Evolutionary conservation across 108 stramenopile species (phyloP).

Genomic region (Nitzschia putrida): DNA sequence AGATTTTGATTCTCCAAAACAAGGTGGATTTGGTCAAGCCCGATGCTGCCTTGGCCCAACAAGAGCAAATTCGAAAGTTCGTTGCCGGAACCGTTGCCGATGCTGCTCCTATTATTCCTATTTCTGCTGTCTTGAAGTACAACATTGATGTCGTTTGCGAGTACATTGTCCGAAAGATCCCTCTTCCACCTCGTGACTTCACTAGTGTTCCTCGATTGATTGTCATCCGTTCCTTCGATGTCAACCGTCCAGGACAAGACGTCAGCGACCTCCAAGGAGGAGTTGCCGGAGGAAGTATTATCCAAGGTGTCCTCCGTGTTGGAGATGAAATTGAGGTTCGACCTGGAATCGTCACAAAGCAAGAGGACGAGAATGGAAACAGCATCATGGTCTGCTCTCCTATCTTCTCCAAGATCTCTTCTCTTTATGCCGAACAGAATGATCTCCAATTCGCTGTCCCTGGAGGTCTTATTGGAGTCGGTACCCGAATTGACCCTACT

Average conservation of each 20-base stretch:
- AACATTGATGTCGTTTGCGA: conserved; percentile 99
- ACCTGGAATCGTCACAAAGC: conserved; percentile 97
- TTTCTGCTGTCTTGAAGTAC: conserved; percentile 97
- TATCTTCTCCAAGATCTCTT: conserved; percentile 87
- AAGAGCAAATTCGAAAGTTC: conserved; percentile 96
- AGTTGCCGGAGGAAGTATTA: conserved; percentile 97
- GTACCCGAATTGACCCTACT: conserved; percentile 98
- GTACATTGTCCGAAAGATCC: conserved; percentile 95
- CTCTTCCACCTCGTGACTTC: conserved; percentile 95
- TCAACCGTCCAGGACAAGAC: conserved; percentile 99
- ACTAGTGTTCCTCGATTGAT: conserved; percentile 92
- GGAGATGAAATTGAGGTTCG: conserved; percentile 99
- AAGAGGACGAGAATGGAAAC: conserved; percentile 74
- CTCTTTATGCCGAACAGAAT: conserved; percentile 95
- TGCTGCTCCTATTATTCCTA: conserved; percentile 95
- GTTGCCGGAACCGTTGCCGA: conserved; percentile 98
- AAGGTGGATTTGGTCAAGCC: conserved; percentile 99
- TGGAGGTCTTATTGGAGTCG: conserved; percentile 99
- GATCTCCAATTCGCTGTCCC: conserved; percentile 98
- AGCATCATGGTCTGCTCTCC: conserved; percentile 91
- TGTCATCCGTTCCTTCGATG: conserved; percentile 99
- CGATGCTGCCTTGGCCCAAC: conserved; percentile 94
- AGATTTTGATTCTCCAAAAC: conserved; percentile 99
- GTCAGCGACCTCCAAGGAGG: conserved; percentile 94
- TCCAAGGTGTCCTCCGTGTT: conserved; percentile 94